Conservation (phyloP, 148 eudicot genomes). For the Nyssa sinensis region DNA sequence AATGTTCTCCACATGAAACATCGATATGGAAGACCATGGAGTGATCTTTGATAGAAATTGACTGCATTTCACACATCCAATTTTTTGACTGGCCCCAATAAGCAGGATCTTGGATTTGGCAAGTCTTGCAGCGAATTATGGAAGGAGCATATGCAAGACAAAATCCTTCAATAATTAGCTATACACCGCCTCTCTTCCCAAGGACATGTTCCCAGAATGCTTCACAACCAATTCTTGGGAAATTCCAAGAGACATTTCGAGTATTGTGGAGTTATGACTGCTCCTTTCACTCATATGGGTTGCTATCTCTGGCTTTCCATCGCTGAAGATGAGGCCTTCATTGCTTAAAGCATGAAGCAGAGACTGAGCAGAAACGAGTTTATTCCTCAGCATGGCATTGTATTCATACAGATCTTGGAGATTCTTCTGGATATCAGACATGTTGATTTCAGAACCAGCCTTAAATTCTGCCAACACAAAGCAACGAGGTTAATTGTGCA, state of each 20-base stretch:
- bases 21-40: neutral
- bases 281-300: neutral
- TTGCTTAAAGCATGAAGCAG: conserved; percentile 44
- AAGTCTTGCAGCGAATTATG: neutral
- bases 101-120: conserved; percentile 2
- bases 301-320: conserved; percentile 15
- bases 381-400: conserved; percentile 61
- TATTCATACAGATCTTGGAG: conserved; percentile 60
- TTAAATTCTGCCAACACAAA: conserved; percentile 27
- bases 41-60: neutral
- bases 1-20: neutral
- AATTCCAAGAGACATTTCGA: neutral
- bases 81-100: neutral
- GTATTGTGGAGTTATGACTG: neutral
- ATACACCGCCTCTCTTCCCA: neutral
- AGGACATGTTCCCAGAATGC: no score
- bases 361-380: conserved; percentile 46
- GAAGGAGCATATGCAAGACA: neutral
- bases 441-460: conserved; percentile 23
- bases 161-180: neutral
- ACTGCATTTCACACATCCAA: neutral
- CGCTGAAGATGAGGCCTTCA: conserved; percentile 16
- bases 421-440: conserved; percentile 50
- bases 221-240: neutral
- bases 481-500: neutral